Conservation (phyloP, 2,329 filamentous ascomycete genomes). For the Myotisia sp. region DNA sequence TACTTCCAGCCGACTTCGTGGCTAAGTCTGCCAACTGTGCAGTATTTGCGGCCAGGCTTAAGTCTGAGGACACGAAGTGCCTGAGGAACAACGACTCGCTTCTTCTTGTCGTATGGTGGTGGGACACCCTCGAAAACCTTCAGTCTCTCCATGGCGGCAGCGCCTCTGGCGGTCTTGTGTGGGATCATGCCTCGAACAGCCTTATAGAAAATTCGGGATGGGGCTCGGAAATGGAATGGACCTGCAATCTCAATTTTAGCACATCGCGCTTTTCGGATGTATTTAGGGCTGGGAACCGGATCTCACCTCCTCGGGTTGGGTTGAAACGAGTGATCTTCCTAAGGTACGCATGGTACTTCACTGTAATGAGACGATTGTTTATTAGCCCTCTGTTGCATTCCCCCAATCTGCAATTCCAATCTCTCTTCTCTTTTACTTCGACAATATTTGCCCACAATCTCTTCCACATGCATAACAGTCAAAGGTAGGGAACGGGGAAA, state of each 20-base stretch:
- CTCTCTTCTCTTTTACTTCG: neutral
- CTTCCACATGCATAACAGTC: conserved; percentile 4
- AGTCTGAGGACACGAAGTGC: conserved; percentile 89
- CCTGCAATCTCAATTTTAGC: conserved; percentile 36
- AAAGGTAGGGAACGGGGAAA: conserved; percentile 15
- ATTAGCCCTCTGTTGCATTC: neutral
- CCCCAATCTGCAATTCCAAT: conserved; percentile 1
- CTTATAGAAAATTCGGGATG: conserved; percentile 99
- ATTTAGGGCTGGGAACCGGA: conserved; percentile 10
- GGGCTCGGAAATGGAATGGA: conserved; percentile 99
- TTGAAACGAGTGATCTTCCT: conserved; percentile 99
- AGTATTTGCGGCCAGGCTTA: conserved; percentile 99
- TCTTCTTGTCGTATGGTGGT: conserved; percentile 98
- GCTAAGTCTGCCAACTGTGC: conserved; percentile 92
- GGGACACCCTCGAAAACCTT: conserved; percentile 99
- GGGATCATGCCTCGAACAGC: conserved; percentile 99
- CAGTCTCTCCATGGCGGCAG: conserved; percentile 90
- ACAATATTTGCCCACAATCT: neutral
- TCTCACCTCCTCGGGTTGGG: conserved; percentile 90
- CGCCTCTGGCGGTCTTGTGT: conserved; percentile 98
- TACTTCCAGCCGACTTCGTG: conserved; percentile 99
- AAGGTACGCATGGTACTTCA: conserved; percentile 99
- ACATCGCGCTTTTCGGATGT: too few relatives aligned
- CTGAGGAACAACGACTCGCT: conserved; percentile 98
- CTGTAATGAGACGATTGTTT: conserved; percentile 44